Conservation (phyloP, 2,329 filamentous ascomycete species). For the Colletotrichum sp. region DNA sequence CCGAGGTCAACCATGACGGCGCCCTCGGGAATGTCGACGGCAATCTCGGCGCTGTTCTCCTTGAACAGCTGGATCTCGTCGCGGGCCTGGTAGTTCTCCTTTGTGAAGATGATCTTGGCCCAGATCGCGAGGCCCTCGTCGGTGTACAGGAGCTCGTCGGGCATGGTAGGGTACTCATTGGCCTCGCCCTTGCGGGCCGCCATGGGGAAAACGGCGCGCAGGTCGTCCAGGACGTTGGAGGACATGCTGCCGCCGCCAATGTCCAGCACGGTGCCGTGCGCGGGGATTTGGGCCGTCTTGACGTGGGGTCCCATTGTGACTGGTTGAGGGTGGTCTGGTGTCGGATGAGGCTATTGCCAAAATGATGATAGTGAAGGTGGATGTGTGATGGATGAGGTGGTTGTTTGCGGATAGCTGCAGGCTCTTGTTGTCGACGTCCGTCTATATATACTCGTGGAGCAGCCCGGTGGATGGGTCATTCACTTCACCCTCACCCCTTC, state of each 20-base stretch:
- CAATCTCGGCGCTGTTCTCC: conserved; percentile 38
- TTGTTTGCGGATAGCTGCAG: neutral
- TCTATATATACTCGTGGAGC: neutral
- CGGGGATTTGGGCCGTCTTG: conserved; percentile 10
- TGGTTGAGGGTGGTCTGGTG: neutral
- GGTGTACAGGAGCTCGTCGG: conserved; percentile 46
- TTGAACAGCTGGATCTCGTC: conserved; percentile 44
- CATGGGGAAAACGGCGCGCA: conserved; percentile 20
- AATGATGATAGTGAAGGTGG: neutral
- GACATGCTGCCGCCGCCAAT: conserved; percentile 43
- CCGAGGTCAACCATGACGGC: conserved; percentile 45
- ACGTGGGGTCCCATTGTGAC: neutral
- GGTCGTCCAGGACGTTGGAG: conserved; percentile 28
- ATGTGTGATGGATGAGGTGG: neutral
- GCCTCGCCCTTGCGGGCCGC: conserved; percentile 22
- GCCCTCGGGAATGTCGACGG: conserved; percentile 28
- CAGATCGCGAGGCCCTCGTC: conserved; percentile 43
- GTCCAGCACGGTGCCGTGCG: conserved; percentile 39
- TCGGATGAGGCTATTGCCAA: neutral
- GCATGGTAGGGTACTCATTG: conserved; percentile 27
- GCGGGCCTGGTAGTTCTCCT: conserved; percentile 45
- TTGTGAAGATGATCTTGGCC: conserved; percentile 44
- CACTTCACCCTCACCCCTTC: neutral
- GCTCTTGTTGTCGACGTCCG: neutral
- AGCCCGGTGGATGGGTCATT: neutral